Base-by-base conservation (phyloP, 2,329 filamentous ascomycete genomes). In the Aspergillus sojae region DNA sequence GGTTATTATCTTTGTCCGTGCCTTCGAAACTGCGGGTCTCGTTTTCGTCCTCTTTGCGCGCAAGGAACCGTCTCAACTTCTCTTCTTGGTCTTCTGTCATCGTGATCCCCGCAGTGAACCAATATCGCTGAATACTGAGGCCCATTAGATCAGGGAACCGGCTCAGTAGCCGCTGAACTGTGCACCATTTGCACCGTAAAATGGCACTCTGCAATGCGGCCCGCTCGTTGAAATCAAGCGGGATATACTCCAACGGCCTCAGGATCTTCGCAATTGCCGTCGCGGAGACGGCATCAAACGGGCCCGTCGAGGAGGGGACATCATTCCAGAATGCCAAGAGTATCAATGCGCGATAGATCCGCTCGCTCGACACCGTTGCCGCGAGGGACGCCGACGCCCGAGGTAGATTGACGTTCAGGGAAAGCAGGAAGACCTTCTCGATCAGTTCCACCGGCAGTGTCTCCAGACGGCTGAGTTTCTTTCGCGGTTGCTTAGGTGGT, bases 371-470 rank as follows among this genome's bases (percentile, higher is more conserved):
- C 12, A 83, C 65, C 2, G 74, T 75, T 0, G 70, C 68, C 11
- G 76, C 77, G 11, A 86, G 68, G 12, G 72, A 64, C 0, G 72
- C 73, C 0, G 84, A 85, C 5, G 77, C 75, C 19, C 73, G 74
- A 2, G 81, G 75, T 1, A 84, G 69, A 43, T 82, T 79, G 36
- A 82, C 66, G 65, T 85, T 83, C 28, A 81, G 68, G 6, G 80
- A 79, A 32, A 78, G 71, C n/a, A 83, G 73, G 64, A 86, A 86
- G 53, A 86, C 84, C 46, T 78, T 75, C 67, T 86, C 81, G n/a
- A 86, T 75, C 14, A 86, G 70, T 69, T 86, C 84, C 3, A 78
- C 70, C 0, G 84, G 84, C 0, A 86, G 74, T 5, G 66, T 62
- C 67, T 86, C 83, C 14, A 86, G 71, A 11, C 64, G 61, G 3